Evolutionary conservation across 2,329 filamentous ascomycete species (phyloP).

Genomic region (Colletotrichum somersetense): DNA sequence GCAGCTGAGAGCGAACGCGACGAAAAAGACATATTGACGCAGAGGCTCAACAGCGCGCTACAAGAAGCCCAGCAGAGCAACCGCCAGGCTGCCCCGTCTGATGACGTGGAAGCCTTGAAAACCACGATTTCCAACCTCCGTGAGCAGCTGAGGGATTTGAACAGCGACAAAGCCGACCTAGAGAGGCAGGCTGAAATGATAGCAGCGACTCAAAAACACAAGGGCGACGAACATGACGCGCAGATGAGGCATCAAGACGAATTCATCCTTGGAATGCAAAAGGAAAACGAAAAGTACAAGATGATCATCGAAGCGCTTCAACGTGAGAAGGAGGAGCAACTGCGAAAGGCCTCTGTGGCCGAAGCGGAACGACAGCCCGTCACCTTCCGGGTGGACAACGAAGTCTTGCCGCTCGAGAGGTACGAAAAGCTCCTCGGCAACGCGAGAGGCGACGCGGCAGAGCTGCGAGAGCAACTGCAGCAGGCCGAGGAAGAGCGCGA

Average conservation of each 20-base stretch:
- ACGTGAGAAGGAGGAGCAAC: background rate
- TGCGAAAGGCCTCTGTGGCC: background rate
- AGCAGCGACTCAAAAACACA: background rate
- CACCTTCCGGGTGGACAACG: conserved; percentile 15
- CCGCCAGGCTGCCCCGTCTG: background rate
- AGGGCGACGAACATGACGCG: background rate
- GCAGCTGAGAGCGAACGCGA: background rate
- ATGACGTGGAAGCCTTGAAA: background rate
- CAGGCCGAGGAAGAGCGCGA: conserved; percentile 3
- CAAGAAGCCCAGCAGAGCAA: background rate
- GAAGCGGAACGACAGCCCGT: background rate
- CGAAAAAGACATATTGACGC: conserved; percentile 10
- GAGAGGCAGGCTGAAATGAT: background rate
- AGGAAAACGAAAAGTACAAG: background rate
- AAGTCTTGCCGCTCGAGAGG: background rate
- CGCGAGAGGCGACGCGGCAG: conserved; percentile 13
- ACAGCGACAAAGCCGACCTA: background rate
- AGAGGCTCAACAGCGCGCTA: background rate
- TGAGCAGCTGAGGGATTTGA: background rate
- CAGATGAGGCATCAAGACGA: background rate
- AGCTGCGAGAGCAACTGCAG: conserved; percentile 1
- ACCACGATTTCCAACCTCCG: background rate
- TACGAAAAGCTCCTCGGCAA: conserved; percentile 32
- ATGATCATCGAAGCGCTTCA: background rate
- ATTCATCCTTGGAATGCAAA: background rate